A percentile compares a stretch with the other conserved stretches of the same genome.
These are phyloP conservation scores for Pelargonium australe DNA, from an alignment of 441 rosid genomes.

Conservation along the genomic window DNA sequence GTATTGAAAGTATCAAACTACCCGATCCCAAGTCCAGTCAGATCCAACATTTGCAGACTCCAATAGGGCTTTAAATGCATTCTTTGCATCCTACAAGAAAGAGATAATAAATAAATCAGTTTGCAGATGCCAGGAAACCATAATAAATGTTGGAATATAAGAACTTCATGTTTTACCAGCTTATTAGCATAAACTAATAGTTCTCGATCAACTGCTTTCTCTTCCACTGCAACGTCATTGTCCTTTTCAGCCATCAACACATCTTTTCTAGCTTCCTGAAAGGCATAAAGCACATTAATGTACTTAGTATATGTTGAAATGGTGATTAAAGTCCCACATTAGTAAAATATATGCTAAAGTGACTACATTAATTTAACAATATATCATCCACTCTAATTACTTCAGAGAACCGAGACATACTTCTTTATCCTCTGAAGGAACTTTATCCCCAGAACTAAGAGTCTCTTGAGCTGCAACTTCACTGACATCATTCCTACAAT, in stretches of 20 bases:
- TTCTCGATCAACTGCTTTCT: slow-evolving; percentile 50
- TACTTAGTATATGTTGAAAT: neutral
- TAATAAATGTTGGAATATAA: slow-evolving; percentile 15
- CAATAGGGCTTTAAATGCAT: slow-evolving; percentile 57
- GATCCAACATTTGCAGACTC: slow-evolving; percentile 55
- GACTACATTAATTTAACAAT: neutral
- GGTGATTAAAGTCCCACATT: too few relatives aligned
- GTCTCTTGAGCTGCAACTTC: slow-evolving; percentile 29
- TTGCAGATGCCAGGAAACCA: slow-evolving; percentile 20
- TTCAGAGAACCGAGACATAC: slow-evolving; percentile 30
- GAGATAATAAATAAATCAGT: slow-evolving; percentile 8
- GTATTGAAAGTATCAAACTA: slow-evolving; percentile 22
- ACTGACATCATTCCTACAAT: slow-evolving; percentile 40
- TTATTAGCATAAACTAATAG: slow-evolving; percentile 47
- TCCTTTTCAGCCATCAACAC: slow-evolving; percentile 37
- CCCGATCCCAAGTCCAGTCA: slow-evolving; percentile 86
- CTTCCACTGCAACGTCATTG: slow-evolving; percentile 37
- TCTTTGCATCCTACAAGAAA: slow-evolving; percentile 48
- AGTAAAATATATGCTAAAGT: too few relatives aligned
- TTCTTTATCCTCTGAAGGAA: slow-evolving; percentile 34
- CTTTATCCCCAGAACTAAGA: slow-evolving; percentile 34
- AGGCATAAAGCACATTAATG: slow-evolving; percentile 27
- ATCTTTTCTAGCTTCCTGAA: slow-evolving; percentile 48
- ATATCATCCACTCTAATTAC: neutral
- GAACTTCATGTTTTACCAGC: slow-evolving; percentile 38